phyloP scores from a whole-genome alignment of 1,284 basidiomycete species.

The Stygiomarasmius scandens region DNA sequence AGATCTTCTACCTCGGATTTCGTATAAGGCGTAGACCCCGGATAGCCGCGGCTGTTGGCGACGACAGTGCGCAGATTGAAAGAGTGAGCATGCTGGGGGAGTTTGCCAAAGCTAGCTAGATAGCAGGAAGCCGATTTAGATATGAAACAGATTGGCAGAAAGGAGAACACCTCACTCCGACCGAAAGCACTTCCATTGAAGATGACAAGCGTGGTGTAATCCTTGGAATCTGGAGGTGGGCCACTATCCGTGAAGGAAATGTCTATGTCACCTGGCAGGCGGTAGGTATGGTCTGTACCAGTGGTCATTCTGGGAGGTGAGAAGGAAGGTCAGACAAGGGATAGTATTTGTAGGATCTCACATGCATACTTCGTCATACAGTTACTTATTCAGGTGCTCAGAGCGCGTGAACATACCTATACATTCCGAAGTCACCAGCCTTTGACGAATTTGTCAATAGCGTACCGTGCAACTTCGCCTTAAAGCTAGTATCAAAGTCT shows the following conservation, averaged over 20 bases:
- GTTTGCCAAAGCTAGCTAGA: conserved; percentile 41
- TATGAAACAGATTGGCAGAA: background rate
- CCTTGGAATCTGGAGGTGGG: conserved; percentile 24
- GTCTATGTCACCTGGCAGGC: background rate
- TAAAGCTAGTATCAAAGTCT: too few species aligned
- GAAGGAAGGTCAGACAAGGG: background rate
- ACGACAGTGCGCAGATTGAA: conserved; percentile 28
- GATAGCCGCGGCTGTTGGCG: conserved; percentile 29
- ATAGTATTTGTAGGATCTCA: background rate
- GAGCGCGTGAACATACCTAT: background rate
- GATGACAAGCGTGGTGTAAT: conserved; percentile 35
- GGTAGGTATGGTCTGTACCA: background rate
- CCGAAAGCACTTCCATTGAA: conserved; percentile 35
- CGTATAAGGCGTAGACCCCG: conserved; percentile 23
- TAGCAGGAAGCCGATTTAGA: background rate
- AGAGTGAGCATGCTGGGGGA: conserved; percentile 38
- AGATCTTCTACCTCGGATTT: background rate
- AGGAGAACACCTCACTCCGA: conserved; percentile 21
- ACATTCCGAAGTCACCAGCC: too few species aligned
- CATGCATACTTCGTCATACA: background rate
- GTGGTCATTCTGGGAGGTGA: background rate
- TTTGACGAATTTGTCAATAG: too few species aligned
- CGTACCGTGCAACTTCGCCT: too few species aligned
- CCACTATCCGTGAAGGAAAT: conserved; percentile 34
- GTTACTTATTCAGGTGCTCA: background rate